Evolutionary conservation across 768 basidiomycete species (phyloP).

Genomic region (Lactarius sp.): DNA sequence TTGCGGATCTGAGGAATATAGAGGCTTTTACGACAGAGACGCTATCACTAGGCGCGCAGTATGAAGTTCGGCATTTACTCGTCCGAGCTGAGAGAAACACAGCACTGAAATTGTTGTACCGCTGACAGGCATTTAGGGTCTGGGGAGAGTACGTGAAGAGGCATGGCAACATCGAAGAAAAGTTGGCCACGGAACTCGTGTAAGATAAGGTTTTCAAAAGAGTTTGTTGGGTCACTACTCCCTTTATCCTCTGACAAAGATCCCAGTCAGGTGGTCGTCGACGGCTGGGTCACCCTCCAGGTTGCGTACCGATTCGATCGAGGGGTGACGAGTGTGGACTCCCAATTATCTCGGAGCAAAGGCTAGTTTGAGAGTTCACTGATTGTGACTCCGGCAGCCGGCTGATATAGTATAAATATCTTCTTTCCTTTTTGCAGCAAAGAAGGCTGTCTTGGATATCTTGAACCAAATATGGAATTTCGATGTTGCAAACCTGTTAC

Average conservation of each 20-base stretch:
- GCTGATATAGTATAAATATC: not conserved
- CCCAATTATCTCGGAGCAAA: not conserved
- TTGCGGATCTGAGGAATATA: not conserved
- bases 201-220: not conserved
- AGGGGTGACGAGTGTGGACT: not conserved
- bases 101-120: not conserved
- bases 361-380: not conserved
- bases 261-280: conserved; percentile 3
- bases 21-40: conserved; percentile 4
- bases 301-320: not conserved
- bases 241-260: not conserved
- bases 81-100: not conserved
- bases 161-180: not conserved
- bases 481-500: not conserved
- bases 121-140: not conserved
- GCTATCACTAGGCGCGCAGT: conserved; percentile 3
- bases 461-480: not conserved
- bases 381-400: no score
- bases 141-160: conserved; percentile 3
- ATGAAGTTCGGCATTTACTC: not conserved
- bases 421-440: not conserved
- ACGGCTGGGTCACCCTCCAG: conserved; percentile 8
- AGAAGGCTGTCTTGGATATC: not conserved
- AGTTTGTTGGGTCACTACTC: not conserved
- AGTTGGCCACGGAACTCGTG: not conserved